A percentile compares a stretch with the other conserved stretches of the same genome.
phyloP scores from a whole-genome alignment of 192 early-diverging fungal species.

The Kickxella alabastrina region DNA sequence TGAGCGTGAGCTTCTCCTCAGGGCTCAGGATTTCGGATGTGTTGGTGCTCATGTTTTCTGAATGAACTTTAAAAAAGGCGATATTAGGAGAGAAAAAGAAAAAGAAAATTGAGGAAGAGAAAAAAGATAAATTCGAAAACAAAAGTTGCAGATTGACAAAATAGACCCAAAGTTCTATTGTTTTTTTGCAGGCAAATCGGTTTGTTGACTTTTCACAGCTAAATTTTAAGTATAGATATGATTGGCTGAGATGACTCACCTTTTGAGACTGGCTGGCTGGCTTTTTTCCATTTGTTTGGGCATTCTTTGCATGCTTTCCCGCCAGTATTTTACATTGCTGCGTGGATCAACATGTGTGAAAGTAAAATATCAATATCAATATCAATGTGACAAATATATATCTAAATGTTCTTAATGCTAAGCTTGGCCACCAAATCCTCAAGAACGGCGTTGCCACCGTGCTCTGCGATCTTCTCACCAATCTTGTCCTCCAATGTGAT shows the following conservation, averaged over 20 bases:
- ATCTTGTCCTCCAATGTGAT: conserved; percentile 60
- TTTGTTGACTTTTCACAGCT: too few relatives aligned
- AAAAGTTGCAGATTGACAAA: background rate
- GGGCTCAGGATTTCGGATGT: conserved; percentile 14
- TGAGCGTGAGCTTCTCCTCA: conserved; percentile 75
- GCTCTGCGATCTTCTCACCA: conserved; percentile 56
- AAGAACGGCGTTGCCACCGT: conserved; percentile 78
- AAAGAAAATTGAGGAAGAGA: conserved; percentile 7
- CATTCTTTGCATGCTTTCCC: too few relatives aligned
- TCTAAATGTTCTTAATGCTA: conserved; percentile 12
- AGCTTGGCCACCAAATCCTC: conserved; percentile 50
- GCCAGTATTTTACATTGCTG: too few relatives aligned
- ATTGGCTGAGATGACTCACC: too few relatives aligned
- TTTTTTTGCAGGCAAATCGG: too few relatives aligned
- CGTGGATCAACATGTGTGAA: too few relatives aligned
- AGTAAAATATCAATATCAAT: too few relatives aligned
- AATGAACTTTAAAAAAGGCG: background rate
- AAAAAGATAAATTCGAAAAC: conserved; percentile 1
- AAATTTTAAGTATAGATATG: too few relatives aligned
- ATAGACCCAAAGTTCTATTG: background rate
- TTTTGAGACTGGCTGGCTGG: too few relatives aligned
- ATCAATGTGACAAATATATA: too few relatives aligned
- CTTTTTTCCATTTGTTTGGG: too few relatives aligned
- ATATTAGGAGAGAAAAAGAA: background rate
- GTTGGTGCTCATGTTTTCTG: conserved; percentile 18